Evolutionary conservation across 768 basidiomycete genomes (phyloP).

Genomic region (Collybiopsis confluens): DNA sequence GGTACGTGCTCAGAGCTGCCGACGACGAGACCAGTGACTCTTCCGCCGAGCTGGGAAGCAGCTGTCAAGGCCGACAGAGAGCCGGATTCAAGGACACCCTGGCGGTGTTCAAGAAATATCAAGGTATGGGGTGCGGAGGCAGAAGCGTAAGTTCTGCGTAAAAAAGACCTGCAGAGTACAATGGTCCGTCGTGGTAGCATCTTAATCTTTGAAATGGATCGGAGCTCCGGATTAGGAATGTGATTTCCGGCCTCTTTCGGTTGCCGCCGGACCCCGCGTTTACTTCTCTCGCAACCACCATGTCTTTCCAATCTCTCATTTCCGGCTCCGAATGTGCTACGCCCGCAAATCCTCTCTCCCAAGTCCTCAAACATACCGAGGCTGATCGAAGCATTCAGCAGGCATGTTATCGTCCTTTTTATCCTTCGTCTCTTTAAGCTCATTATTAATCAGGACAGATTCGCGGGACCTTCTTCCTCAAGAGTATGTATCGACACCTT

Average conservation of each 20-base stretch:
- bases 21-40: slow-evolving; percentile 75
- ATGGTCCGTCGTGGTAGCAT: slow-evolving; percentile 13
- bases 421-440: slow-evolving; percentile 1
- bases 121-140: slow-evolving; percentile 66
- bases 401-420: slow-evolving; percentile 36
- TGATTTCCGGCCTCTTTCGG: too few relatives aligned
- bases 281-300: slow-evolving; percentile 19
- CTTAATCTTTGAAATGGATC: neutral
- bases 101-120: slow-evolving; percentile 85
- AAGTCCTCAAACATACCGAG: slow-evolving; percentile 87
- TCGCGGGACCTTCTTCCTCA: slow-evolving; percentile 69
- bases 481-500: slow-evolving; percentile 43
- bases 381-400: slow-evolving; percentile 86
- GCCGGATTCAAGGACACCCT: slow-evolving; percentile 76
- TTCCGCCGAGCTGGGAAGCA: slow-evolving; percentile 78
- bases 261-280: slow-evolving; percentile 3
- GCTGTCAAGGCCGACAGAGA: slow-evolving; percentile 91
- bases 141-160: slow-evolving; percentile 53
- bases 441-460: slow-evolving; percentile 52
- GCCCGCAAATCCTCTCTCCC: slow-evolving; percentile 79
- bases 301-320: slow-evolving; percentile 77
- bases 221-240: neutral
- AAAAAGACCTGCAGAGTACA: slow-evolving; percentile 11
- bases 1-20: slow-evolving; percentile 68
- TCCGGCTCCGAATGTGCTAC: slow-evolving; percentile 90